Conservation (phyloP, 345 rosid species). For the Camelina hispida region DNA sequence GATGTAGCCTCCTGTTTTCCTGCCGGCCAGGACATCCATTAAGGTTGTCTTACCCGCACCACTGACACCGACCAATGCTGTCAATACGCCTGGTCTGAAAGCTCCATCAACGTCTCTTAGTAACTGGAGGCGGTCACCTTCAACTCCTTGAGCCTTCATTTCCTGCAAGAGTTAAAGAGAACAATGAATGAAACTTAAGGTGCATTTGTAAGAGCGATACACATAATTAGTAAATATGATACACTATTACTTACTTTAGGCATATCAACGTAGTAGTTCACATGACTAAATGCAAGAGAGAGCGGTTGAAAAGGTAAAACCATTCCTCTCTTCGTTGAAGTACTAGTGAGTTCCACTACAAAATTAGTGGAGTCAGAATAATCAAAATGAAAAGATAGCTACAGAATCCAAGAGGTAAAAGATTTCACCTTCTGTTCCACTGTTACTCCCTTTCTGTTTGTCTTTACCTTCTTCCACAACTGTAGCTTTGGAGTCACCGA, state of each 20-base stretch:
- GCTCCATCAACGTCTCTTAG: constrained; percentile 76
- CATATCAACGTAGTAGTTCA: constrained; percentile 89
- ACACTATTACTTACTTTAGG: constrained; percentile 64
- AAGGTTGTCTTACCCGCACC: constrained; percentile 98
- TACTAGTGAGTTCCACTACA: constrained; percentile 34
- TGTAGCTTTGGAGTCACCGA: constrained; percentile 60
- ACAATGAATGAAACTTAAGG: neutral
- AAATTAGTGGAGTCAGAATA: constrained; percentile 34
- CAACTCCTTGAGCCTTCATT: constrained; percentile 78
- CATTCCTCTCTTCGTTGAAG: constrained; percentile 67
- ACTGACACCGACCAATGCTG: constrained; percentile 91
- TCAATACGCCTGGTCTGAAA: constrained; percentile 80
- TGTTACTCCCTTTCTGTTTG: constrained; percentile 28
- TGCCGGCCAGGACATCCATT: constrained; percentile 93
- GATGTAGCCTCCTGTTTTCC: constrained; percentile 81
- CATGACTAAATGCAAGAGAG: constrained; percentile 74
- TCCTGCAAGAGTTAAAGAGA: constrained; percentile 49
- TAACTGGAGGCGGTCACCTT: constrained; percentile 74
- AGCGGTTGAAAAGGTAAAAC: constrained; percentile 89
- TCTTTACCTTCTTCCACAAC: constrained; percentile 53
- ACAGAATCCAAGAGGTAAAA: neutral
- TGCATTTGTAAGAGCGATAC: neutral
- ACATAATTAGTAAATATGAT: neutral
- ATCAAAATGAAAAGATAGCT: neutral
- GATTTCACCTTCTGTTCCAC: constrained; percentile 52